These are phyloP conservation scores for Picochlorum costavermella DNA, from an alignment of 139 green algal species.

Conservation along the genomic window DNA sequence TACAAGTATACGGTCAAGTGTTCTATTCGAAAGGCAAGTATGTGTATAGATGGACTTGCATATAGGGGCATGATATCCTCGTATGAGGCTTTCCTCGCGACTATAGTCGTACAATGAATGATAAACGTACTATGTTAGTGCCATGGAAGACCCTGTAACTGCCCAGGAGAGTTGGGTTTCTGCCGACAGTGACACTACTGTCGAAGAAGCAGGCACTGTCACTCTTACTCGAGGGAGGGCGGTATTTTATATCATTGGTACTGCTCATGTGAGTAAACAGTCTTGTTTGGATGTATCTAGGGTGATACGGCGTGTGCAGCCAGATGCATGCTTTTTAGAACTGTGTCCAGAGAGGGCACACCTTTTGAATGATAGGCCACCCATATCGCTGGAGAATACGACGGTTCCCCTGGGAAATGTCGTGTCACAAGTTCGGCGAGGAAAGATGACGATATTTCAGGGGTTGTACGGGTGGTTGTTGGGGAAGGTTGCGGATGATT, in stretches of 20 bases:
- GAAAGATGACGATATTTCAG: conserved; percentile 33
- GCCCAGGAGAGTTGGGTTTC: too few relatives aligned
- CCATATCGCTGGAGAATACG: conserved; percentile 13
- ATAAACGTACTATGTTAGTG: too few relatives aligned
- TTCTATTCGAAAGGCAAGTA: too few relatives aligned
- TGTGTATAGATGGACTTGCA: too few relatives aligned
- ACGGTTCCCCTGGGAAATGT: conserved; percentile 10
- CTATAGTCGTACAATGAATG: too few relatives aligned
- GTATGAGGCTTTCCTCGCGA: too few relatives aligned
- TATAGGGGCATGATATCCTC: too few relatives aligned
- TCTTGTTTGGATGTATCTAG: conserved; percentile 18
- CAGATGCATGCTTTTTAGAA: conserved; percentile 26
- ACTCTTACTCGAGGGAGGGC: too few relatives aligned
- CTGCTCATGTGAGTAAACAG: conserved; percentile 20
- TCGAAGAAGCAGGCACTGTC: too few relatives aligned
- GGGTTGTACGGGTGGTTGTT: conserved; percentile 47
- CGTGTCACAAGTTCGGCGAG: conserved; percentile 5
- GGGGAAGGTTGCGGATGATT: conserved; percentile 24
- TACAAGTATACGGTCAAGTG: too few relatives aligned
- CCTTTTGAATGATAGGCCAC: not conserved
- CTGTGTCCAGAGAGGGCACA: conserved; percentile 21
- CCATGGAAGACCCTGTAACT: too few relatives aligned
- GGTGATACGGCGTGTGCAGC: conserved; percentile 15
- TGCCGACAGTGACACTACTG: too few relatives aligned
- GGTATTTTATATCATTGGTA: conserved; percentile 27